Evolutionary conservation across 1,284 basidiomycete genomes (phyloP).

Genomic region (Irpex sp.): DNA sequence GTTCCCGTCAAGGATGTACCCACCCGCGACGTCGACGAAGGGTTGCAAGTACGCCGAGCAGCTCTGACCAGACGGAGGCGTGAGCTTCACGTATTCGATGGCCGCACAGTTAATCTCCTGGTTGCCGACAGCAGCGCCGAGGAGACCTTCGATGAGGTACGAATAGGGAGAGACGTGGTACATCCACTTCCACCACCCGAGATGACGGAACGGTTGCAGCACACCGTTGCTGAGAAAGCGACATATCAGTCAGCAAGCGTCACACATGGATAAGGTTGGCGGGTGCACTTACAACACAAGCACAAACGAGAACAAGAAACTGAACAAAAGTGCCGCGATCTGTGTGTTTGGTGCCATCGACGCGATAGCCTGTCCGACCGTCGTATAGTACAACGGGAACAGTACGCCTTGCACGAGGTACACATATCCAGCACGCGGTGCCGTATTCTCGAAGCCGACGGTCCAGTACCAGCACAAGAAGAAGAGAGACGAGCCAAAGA

Average conservation of each 20-base stretch:
- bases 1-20: slow-evolving; percentile 60
- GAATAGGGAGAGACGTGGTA: slow-evolving; percentile 75
- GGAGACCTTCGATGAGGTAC: slow-evolving; percentile 55
- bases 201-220: slow-evolving; percentile 53
- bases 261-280: too few relatives aligned
- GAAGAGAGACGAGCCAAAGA: slow-evolving; percentile 50
- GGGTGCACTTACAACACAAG: slow-evolving; percentile 50
- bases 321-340: slow-evolving; percentile 62
- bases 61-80: slow-evolving; percentile 56
- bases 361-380: slow-evolving; percentile 45
- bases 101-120: slow-evolving; percentile 39
- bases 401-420: slow-evolving; percentile 47
- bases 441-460: slow-evolving; percentile 46
- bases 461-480: slow-evolving; percentile 73
- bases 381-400: slow-evolving; percentile 56
- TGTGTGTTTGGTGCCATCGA: slow-evolving; percentile 61
- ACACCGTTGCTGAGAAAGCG: slow-evolving; percentile 46
- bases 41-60: slow-evolving; percentile 53
- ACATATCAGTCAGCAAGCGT: not conserved
- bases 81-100: slow-evolving; percentile 39
- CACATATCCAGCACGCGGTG: slow-evolving; percentile 47
- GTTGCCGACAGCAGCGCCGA: slow-evolving; percentile 40
- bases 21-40: slow-evolving; percentile 51
- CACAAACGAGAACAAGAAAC: slow-evolving; percentile 56
- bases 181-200: slow-evolving; percentile 85